Conservation (phyloP, 129 eudicot genomes). For the Centrapalus pauciflorus region DNA sequence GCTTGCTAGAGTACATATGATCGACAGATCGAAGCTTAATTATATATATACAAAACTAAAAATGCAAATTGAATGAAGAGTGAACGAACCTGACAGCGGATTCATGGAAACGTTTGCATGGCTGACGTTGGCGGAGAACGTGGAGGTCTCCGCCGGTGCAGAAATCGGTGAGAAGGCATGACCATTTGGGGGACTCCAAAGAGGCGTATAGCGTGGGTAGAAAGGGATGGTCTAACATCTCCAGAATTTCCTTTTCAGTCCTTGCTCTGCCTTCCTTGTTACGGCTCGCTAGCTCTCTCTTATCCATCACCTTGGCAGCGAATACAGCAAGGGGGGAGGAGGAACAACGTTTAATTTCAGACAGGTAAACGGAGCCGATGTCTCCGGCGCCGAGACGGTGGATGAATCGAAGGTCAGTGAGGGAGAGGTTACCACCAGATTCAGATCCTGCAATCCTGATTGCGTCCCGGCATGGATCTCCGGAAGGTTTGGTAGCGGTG, state of each 20-base stretch:
- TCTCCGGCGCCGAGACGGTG: conserved; percentile 37
- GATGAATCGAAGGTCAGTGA: conserved; percentile 29
- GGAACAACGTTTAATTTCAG: conserved; percentile 40
- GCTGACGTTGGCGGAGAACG: conserved; percentile 88
- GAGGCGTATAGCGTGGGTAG: conserved; percentile 65
- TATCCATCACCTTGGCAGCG: conserved; percentile 93
- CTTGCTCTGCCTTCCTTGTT: conserved; percentile 73
- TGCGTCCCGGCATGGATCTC: conserved; percentile 61
- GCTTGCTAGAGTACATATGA: conserved; percentile 1
- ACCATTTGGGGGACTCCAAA: conserved; percentile 65
- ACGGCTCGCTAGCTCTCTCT: conserved; percentile 54
- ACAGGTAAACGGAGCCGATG: conserved; percentile 29
- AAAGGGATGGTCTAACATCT: conserved; percentile 80
- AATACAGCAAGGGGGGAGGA: conserved; percentile 39
- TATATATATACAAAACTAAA: too few relatives aligned
- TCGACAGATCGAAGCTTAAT: too few relatives aligned
- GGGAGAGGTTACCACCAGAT: conserved; percentile 2
- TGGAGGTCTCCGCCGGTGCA: conserved; percentile 97
- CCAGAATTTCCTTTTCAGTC: conserved; percentile 62
- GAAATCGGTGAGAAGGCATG: conserved; percentile 72
- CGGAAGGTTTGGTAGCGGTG: conserved; percentile 32
- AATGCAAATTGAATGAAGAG: neutral
- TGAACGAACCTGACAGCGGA: conserved; percentile 74
- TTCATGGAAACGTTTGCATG: conserved; percentile 69
- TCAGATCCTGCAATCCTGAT: conserved; percentile 35